These are phyloP conservation scores for Fusarium sp. DNA, from an alignment of 2,329 filamentous ascomycete species.

Conservation along the genomic window DNA sequence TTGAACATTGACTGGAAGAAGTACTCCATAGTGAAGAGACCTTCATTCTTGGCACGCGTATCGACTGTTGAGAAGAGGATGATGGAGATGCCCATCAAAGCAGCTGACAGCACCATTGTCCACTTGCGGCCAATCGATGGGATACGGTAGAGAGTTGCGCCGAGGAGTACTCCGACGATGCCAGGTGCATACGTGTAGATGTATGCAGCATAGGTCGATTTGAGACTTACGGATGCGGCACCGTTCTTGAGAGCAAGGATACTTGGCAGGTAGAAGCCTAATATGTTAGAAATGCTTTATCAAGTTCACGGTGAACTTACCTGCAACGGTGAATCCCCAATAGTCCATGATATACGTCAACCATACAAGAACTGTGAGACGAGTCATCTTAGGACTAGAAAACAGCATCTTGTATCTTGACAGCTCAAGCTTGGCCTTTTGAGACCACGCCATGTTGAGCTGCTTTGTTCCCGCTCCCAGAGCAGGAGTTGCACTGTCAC, in stretches of 20 bases:
- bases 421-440: slow-evolving; percentile 29
- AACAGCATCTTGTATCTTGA: slow-evolving; percentile 47
- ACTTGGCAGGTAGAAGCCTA: slow-evolving; percentile 54
- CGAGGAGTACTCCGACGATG: slow-evolving; percentile 59
- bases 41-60: slow-evolving; percentile 48
- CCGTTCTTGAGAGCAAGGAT: slow-evolving; percentile 62
- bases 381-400: slow-evolving; percentile 44
- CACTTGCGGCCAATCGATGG: slow-evolving; percentile 51
- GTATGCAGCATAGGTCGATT: slow-evolving; percentile 60
- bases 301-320: slow-evolving; percentile 12
- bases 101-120: slow-evolving; percentile 56
- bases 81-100: slow-evolving; percentile 55
- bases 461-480: slow-evolving; percentile 29
- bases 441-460: slow-evolving; percentile 10
- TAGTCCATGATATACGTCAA: slow-evolving; percentile 51
- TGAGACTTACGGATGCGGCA: slow-evolving; percentile 51
- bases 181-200: slow-evolving; percentile 63
- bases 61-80: slow-evolving; percentile 55
- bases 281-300: background rate
- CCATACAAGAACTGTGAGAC: slow-evolving; percentile 48
- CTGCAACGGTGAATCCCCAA: slow-evolving; percentile 50
- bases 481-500: slow-evolving; percentile 15
- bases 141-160: slow-evolving; percentile 50
- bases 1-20: slow-evolving; percentile 55
- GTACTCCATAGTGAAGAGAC: slow-evolving; percentile 53